Base-by-base conservation (phyloP, 371 early-diverging fungal genomes). In the Mucor velutinosus region DNA sequence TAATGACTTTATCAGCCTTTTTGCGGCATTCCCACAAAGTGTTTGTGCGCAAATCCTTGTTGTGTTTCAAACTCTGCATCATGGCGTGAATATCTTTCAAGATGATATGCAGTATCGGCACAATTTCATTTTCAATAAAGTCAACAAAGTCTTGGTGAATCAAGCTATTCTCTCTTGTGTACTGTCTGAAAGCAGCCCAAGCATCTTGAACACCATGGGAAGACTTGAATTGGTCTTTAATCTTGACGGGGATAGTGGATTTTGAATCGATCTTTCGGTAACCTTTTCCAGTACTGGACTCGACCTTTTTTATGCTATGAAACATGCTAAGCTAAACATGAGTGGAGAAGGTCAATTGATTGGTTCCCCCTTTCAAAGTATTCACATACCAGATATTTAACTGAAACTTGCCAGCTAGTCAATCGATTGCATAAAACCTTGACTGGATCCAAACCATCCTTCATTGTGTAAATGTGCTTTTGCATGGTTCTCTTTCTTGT, bases 91-190 rank as follows among this genome's bases (percentile, higher is more conserved):
- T 72, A 29, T 72, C 73, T 14, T 65, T 68, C 15, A 72, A 8
- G 53, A 72, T 72, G 6, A 45, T 41, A 4, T 69, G 55, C 43
- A 72, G 51, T 7, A 23, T 53, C 43, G 73, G 66, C 27, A 62
- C 53, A n/a, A 68, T 68, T 53, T 68, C 73, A 62, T 58, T 68
- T 14, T 72, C 65, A 17, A 72, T 72, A 37, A 68, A 72, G 17
- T 69, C 73, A 39, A 72, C 73, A 62, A 68, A 72, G 37, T 72
- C 73, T 43, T 69, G 60, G 43, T 72, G 73, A 39, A 72, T 59
- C 33, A 72, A 37, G 19, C 69, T 68, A n/a, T 72, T 72, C 58
- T 72, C 73, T 21, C 73, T 56, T 3, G 69, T 62, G 27, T 65
- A 72, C 19, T 72, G 69, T 43, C 69, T 43, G 29, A 72, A 72